A percentile compares a stretch with the other conserved stretches of the same genome.
Conservation (phyloP, 345 rosid genomes). For the Bretschneidera sinensis region DNA sequence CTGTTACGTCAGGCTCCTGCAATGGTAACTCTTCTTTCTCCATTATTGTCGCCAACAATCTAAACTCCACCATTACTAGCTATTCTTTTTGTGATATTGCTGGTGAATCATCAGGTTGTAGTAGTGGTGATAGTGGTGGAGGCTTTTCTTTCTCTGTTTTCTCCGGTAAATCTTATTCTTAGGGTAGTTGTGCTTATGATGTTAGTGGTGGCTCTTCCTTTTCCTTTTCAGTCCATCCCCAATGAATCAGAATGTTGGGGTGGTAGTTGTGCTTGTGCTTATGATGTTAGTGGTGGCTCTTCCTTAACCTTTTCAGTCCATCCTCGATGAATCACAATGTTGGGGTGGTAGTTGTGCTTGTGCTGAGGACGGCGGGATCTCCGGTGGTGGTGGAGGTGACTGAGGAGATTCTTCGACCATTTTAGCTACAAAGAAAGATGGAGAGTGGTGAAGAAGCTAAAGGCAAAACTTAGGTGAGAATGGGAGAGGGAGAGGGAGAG, state of each 20-base stretch:
- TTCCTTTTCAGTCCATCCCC: constrained; percentile 1
- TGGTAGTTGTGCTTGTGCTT: no score
- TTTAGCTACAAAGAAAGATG: neutral
- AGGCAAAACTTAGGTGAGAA: neutral
- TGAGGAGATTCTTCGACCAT: no score
- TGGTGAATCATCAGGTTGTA: constrained; percentile 3
- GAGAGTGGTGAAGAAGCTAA: neutral
- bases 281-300: no score
- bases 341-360: constrained; percentile 9
- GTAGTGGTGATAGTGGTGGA: constrained; percentile 11
- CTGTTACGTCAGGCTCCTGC: neutral
- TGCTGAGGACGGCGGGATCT: constrained; percentile 8
- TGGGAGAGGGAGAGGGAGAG: no score
- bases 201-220: constrained; percentile 30
- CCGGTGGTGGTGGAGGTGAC: constrained; percentile 15
- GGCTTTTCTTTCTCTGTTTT: constrained; percentile 21
- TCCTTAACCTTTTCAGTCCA: no score
- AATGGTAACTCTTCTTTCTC: constrained; percentile 35
- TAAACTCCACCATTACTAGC: constrained; percentile 22
- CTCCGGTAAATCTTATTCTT: constrained; percentile 1
- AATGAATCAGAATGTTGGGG: constrained; percentile 10
- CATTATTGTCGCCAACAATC: constrained; percentile 36
- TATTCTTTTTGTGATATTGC: constrained; percentile 5
- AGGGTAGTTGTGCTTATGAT: constrained; percentile 1
- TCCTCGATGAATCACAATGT: no score